phyloP scores from a whole-genome alignment of 2,329 filamentous ascomycete species.

The Cadophora malorum region DNA sequence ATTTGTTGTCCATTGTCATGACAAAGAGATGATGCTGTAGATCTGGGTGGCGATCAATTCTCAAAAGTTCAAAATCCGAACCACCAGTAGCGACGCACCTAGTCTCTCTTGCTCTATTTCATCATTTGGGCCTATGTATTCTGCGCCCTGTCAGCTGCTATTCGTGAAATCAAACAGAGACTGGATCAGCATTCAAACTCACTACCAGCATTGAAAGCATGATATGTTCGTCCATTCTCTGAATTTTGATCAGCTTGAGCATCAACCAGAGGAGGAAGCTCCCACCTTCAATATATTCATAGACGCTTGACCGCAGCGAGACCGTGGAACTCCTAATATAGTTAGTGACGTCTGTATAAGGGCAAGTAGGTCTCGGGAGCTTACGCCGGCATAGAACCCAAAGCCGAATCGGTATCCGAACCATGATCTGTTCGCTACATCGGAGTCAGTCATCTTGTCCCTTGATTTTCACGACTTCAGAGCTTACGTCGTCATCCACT shows the following conservation, averaged over 20 bases:
- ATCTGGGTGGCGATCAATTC: constrained; percentile 5
- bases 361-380: no score
- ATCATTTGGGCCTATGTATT: constrained; percentile 42
- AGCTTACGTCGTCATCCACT: neutral
- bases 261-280: neutral
- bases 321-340: neutral
- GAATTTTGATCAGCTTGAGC: neutral
- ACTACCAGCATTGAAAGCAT: constrained; percentile 50
- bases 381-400: neutral
- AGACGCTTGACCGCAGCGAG: constrained; percentile 44
- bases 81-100: constrained; percentile 19
- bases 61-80: neutral
- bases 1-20: constrained; percentile 16
- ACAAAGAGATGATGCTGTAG: constrained; percentile 25
- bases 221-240: constrained; percentile 57
- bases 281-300: constrained; percentile 48
- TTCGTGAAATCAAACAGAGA: no score
- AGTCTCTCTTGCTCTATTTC: constrained; percentile 33
- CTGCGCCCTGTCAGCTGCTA: neutral
- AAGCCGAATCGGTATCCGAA: neutral
- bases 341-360: neutral
- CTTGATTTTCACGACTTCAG: neutral
- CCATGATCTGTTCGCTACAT: neutral
- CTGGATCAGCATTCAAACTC: constrained; percentile 1
- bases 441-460: neutral